Evolutionary conservation across 2,329 filamentous ascomycete species (phyloP).

Genomic region (Aspergillus fructus): DNA sequence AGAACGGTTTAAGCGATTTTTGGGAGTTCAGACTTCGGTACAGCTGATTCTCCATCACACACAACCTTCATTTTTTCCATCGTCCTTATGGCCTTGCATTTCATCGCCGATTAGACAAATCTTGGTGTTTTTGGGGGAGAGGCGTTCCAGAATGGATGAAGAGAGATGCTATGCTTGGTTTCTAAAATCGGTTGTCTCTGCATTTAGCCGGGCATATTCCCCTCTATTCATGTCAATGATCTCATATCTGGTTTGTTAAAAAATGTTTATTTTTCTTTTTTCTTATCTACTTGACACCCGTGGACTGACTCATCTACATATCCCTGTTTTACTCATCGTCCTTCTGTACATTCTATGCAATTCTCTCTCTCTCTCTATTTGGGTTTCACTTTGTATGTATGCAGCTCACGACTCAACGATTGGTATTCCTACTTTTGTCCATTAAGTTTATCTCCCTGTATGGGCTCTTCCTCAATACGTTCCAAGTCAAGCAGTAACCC

Average conservation of each 20-base stretch:
- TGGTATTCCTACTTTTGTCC: neutral
- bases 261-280: neutral
- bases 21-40: conserved; percentile 5
- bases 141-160: conserved; percentile 8
- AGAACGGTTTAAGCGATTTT: conserved; percentile 21
- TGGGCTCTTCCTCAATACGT: neutral
- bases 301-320: neutral
- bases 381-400: conserved; percentile 3
- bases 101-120: conserved; percentile 16
- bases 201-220: conserved; percentile 4
- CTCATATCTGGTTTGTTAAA: neutral
- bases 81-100: conserved; percentile 11
- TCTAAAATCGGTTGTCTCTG: neutral
- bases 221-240: neutral
- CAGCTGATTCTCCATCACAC: neutral
- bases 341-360: conserved; percentile 6
- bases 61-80: conserved; percentile 8
- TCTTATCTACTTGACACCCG: neutral
- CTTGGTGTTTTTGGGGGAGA: conserved; percentile 9
- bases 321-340: neutral
- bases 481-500: neutral
- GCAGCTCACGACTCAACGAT: conserved; percentile 15
- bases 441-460: neutral
- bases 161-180: neutral
- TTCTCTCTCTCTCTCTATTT: neutral